Percentiles rank a stretch among this genome's conserved stretches.
Evolutionary conservation across 331 rosid genomes (phyloP).

Genomic region (Telfairia occidentalis): DNA sequence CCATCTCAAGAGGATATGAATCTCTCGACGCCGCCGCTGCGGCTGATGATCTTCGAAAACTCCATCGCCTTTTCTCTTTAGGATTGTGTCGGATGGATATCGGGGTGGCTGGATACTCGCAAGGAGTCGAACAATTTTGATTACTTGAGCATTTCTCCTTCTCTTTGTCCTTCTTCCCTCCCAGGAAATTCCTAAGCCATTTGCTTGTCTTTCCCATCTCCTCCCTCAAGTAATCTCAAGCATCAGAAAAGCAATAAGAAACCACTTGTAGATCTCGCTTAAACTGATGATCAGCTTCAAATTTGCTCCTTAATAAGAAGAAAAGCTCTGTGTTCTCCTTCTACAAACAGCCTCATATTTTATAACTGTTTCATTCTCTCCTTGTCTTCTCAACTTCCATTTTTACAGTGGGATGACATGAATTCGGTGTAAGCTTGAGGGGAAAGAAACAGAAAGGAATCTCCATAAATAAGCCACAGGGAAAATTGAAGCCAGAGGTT

Average conservation of each 20-base stretch:
- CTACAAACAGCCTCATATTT: neutral
- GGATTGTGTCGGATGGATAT: conserved; percentile 24
- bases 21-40: conserved; percentile 12
- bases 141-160: conserved; percentile 24
- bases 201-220: conserved; percentile 75
- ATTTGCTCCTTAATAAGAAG: neutral
- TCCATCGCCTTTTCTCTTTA: conserved; percentile 82
- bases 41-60: conserved; percentile 76
- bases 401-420: neutral
- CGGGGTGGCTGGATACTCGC: conserved; percentile 42
- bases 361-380: neutral
- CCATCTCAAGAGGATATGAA: conserved; percentile 20
- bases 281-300: neutral
- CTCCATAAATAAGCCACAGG: neutral
- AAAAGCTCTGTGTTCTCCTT: neutral
- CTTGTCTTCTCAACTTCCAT: neutral
- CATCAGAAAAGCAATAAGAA: neutral
- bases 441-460: conserved; percentile 2
- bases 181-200: conserved; percentile 67
- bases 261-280: neutral
- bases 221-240: conserved; percentile 11
- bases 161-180: conserved; percentile 51
- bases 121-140: conserved; percentile 22
- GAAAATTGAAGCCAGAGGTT: neutral
- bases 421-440: neutral